Evolutionary conservation across 192 early-diverging fungal genomes (phyloP).

Genomic region (Paraglomus brasilianum): DNA sequence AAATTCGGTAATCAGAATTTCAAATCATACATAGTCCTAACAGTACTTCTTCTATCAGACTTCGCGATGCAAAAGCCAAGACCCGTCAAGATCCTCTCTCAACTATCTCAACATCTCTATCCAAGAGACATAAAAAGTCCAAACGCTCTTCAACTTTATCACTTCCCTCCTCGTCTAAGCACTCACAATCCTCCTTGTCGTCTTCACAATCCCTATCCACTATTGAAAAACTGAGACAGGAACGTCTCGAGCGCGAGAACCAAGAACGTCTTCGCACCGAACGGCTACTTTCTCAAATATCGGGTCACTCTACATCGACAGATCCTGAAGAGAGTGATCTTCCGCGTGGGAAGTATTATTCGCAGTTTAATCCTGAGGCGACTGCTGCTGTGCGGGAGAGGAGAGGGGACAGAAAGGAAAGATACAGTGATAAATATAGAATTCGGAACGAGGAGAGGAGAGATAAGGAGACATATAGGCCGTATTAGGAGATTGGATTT

Average conservation of each 20-base stretch:
- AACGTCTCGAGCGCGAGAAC: slow-evolving; percentile 46
- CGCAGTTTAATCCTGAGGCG: slow-evolving; percentile 54
- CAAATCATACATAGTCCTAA: neutral
- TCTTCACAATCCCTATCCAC: slow-evolving; percentile 20
- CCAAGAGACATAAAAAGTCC: neutral
- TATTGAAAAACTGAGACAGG: slow-evolving; percentile 46
- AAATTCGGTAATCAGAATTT: neutral
- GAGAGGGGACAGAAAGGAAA: neutral
- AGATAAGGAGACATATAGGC: neutral
- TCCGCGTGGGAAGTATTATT: slow-evolving; percentile 40
- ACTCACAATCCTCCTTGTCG: neutral
- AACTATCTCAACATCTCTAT: neutral
- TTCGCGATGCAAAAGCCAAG: slow-evolving; percentile 5
- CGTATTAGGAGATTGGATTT: neutral
- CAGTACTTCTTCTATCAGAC: slow-evolving; percentile 3
- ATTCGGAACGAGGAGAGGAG: neutral
- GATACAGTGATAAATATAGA: neutral
- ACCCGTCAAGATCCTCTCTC: slow-evolving; percentile 9
- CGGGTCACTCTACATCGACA: neutral
- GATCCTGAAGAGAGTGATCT: slow-evolving; percentile 15
- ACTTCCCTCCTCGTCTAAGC: too few relatives aligned
- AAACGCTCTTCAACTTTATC: neutral
- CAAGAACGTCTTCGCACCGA: slow-evolving; percentile 36
- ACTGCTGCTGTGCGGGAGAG: slow-evolving; percentile 36
- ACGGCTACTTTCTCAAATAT: slow-evolving; percentile 30